Evolutionary conservation across 2,329 filamentous ascomycete genomes (phyloP).

Genomic region (Zymoseptoria pseudotritici): DNA sequence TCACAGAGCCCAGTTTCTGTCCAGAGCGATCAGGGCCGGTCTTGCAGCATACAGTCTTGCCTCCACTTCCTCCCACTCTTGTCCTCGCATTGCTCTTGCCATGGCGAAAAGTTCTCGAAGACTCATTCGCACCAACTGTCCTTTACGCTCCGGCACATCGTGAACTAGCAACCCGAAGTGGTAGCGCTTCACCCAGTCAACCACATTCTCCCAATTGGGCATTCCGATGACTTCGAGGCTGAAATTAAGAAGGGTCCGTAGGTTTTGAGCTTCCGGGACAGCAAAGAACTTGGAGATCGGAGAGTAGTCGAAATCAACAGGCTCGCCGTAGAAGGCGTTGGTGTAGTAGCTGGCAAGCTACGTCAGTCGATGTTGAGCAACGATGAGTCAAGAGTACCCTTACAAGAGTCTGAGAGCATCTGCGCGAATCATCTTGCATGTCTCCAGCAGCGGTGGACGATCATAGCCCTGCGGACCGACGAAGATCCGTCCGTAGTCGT

Average conservation of each 20-base stretch:
- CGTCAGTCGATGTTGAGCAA: not conserved
- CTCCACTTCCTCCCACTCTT: not conserved
- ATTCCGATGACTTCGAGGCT: not conserved
- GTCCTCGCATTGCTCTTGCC: not conserved
- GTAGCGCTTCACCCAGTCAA: not conserved
- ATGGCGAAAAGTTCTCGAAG: not conserved
- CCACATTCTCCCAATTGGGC: not conserved
- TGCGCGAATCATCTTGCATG: slow-evolving; percentile 4
- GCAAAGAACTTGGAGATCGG: not conserved
- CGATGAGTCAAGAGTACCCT: not conserved
- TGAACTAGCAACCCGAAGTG: not conserved
- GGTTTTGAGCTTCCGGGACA: not conserved
- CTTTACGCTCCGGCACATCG: not conserved
- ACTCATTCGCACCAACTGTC: not conserved
- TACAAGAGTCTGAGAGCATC: slow-evolving; percentile 8
- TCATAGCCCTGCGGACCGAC: not conserved
- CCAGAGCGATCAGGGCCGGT: not conserved
- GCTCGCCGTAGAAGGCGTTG: not conserved
- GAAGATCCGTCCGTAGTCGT: no score
- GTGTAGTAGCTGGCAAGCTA: not conserved
- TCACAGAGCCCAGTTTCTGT: not conserved
- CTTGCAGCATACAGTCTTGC: not conserved
- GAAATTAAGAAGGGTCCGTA: no score
- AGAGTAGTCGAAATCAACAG: not conserved
- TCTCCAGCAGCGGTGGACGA: slow-evolving; percentile 5